phyloP scores from a whole-genome alignment of 1,284 basidiomycete genomes.

The Boletus mariae region DNA sequence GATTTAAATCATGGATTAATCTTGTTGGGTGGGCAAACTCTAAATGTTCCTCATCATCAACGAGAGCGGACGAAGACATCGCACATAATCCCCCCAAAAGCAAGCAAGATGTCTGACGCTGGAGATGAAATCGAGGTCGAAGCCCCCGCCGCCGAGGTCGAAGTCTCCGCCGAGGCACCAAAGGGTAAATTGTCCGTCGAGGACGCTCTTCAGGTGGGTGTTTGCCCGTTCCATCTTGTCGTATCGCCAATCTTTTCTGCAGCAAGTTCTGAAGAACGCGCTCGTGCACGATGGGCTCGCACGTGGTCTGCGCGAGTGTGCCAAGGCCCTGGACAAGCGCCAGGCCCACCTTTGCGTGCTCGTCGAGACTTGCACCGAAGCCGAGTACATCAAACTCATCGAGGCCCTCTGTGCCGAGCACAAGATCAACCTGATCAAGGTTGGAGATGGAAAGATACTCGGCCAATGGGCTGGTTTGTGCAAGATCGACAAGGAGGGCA shows the following conservation, averaged over 20 bases:
- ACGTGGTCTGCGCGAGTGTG: conserved; percentile 94
- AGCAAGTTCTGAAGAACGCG: conserved; percentile 95
- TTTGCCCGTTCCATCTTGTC: conserved; percentile 2
- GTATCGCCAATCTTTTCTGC: conserved; percentile 8
- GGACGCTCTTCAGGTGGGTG: conserved; percentile 88
- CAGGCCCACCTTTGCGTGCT: conserved; percentile 99
- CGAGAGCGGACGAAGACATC: conserved; percentile 93
- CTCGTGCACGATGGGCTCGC: conserved; percentile 98
- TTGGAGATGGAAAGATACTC: conserved; percentile 95
- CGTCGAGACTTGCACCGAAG: conserved; percentile 98
- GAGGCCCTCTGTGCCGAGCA: conserved; percentile 99
- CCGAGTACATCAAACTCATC: conserved; percentile 99
- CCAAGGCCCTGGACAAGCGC: conserved; percentile 98
- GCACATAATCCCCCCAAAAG: conserved; percentile 27
- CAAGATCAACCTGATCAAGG: conserved; percentile 99
- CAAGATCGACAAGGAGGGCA: conserved; percentile 99
- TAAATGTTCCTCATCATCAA: conserved; percentile 63
- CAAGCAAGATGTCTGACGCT: conserved; percentile 92
- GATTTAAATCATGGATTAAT: conserved; percentile 35
- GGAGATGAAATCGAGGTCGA: conserved; percentile 91
- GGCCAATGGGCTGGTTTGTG: conserved; percentile 98
- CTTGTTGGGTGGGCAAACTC: conserved; percentile 36
- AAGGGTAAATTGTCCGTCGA: conserved; percentile 96
- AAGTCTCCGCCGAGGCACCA: conserved; percentile 79
- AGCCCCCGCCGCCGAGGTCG: conserved; percentile 71